Conservation (phyloP, 495 filamentous ascomycete species). For the Neurospora terricola region DNA sequence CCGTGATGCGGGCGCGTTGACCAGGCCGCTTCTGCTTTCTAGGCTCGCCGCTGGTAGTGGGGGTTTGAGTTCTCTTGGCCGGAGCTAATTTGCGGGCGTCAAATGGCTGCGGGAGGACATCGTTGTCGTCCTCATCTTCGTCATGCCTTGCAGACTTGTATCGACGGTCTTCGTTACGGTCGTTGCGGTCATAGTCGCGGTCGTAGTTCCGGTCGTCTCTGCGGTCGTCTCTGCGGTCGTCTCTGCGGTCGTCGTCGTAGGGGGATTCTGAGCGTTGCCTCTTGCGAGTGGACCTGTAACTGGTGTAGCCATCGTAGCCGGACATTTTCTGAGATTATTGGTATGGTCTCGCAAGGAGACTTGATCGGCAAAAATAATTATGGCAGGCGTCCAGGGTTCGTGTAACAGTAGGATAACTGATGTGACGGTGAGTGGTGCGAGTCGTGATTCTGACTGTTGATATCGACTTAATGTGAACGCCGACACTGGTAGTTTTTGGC, state of each 20-base stretch:
- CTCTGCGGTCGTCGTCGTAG: not conserved
- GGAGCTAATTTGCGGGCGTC: slow-evolving; percentile 44
- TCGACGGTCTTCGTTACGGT: not conserved
- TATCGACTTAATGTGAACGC: not conserved
- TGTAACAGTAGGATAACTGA: not conserved
- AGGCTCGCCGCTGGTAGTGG: slow-evolving; percentile 29
- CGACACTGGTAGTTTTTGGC: not conserved
- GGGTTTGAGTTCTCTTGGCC: slow-evolving; percentile 38
- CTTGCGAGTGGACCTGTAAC: slow-evolving; percentile 3
- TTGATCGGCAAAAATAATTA: not conserved
- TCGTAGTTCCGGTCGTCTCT: slow-evolving; percentile 11
- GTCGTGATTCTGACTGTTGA: not conserved
- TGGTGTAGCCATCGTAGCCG: slow-evolving; percentile 12
- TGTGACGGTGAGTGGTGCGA: not conserved
- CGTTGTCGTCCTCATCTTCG: slow-evolving; percentile 10
- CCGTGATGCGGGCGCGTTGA: slow-evolving; percentile 64
- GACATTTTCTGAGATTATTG: slow-evolving; percentile 10
- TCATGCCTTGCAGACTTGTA: slow-evolving; percentile 1
- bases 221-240: not conserved
- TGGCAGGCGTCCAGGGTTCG: not conserved
- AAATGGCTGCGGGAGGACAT: slow-evolving; percentile 44
- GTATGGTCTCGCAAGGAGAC: not conserved
- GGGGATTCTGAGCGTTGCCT: not conserved
- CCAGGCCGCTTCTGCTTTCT: slow-evolving; percentile 82
- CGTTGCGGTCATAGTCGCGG: slow-evolving; percentile 4